These are phyloP conservation scores for Cucumis melo DNA, from an alignment of 306 rosid genomes.

Conservation along the genomic window DNA sequence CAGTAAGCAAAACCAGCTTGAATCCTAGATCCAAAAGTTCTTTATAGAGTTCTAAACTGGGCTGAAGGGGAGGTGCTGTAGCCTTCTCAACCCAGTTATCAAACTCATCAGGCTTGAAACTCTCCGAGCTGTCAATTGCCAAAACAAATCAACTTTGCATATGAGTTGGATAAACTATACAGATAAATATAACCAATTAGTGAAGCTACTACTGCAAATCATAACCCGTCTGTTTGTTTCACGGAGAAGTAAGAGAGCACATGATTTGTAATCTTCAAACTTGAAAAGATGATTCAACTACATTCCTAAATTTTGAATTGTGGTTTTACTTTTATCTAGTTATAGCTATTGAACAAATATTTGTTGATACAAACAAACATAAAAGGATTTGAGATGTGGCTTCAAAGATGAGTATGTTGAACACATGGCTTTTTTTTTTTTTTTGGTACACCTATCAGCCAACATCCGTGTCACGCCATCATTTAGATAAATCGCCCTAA, in stretches of 20 bases:
- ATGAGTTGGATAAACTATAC: not conserved
- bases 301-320: not conserved
- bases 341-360: not conserved
- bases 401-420: not conserved
- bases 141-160: slow-evolving; percentile 2
- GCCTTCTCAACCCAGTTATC: slow-evolving; percentile 66
- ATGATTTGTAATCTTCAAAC: not conserved
- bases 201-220: not conserved
- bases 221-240: not conserved
- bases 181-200: not conserved
- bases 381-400: not conserved
- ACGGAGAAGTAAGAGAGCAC: not conserved
- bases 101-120: slow-evolving; percentile 43
- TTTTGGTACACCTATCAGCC: not conserved
- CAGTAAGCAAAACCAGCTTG: slow-evolving; percentile 80
- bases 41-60: slow-evolving; percentile 70
- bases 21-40: slow-evolving; percentile 55
- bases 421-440: not conserved
- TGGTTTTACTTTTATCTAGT: not conserved
- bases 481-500: not conserved
- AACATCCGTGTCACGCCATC: not conserved
- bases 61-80: slow-evolving; percentile 42
- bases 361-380: not conserved
- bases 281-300: not conserved
- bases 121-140: slow-evolving; percentile 41